These are phyloP conservation scores for Vitis hybrid DNA, from an alignment of 177 flowering plant genomes.

Conservation along the genomic window DNA sequence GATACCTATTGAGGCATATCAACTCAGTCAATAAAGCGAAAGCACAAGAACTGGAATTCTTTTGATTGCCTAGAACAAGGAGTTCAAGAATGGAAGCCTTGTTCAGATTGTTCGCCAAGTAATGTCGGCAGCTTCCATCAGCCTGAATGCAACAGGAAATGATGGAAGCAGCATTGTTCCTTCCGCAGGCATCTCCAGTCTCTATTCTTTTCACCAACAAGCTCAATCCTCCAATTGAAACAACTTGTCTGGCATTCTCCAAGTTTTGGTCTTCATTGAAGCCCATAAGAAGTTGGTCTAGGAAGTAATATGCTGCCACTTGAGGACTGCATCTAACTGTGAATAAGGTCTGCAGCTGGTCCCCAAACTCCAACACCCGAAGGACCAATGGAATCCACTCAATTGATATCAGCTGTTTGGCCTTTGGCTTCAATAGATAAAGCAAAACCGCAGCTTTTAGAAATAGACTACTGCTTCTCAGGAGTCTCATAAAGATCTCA, in stretches of 20 bases:
- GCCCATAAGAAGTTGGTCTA: constrained; percentile 58
- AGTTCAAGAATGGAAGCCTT: constrained; percentile 47
- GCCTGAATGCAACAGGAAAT: constrained; percentile 52
- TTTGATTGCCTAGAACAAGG: constrained; percentile 26
- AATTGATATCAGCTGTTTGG: constrained; percentile 58
- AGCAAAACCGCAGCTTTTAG: constrained; percentile 62
- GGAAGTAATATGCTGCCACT: constrained; percentile 59
- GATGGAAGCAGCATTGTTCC: constrained; percentile 35
- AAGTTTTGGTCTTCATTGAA: constrained; percentile 52
- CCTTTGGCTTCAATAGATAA: constrained; percentile 57
- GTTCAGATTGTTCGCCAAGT: constrained; percentile 46
- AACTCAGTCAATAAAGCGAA: constrained; percentile 46
- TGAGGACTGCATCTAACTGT: constrained; percentile 47
- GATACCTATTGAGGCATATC: constrained; percentile 55
- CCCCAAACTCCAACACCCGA: constrained; percentile 64
- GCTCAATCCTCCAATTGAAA: constrained; percentile 56
- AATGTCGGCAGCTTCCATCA: constrained; percentile 54
- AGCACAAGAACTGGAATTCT: constrained; percentile 21
- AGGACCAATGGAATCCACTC: constrained; percentile 66
- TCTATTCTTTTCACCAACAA: constrained; percentile 44
- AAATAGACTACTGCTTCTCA: constrained; percentile 48
- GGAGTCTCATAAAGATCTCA: constrained; percentile 46
- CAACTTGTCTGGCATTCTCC: constrained; percentile 54
- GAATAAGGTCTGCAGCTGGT: constrained; percentile 53
- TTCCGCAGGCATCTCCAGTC: constrained; percentile 39